These are phyloP conservation scores for Ceratonia siliqua DNA, from an alignment of 306 rosid genomes.

Conservation along the genomic window DNA sequence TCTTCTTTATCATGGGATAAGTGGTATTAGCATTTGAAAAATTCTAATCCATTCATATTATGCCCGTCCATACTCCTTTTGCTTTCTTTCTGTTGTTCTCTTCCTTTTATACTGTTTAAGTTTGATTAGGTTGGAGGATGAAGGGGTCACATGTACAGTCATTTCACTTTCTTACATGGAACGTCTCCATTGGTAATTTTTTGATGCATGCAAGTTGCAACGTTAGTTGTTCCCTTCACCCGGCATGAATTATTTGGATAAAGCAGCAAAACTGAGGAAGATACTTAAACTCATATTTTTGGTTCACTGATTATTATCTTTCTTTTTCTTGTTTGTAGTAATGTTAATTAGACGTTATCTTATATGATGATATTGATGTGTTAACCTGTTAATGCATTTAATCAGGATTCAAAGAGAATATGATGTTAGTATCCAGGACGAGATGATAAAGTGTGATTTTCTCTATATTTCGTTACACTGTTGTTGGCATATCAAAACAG, in stretches of 20 bases:
- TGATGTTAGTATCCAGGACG: conserved; percentile 4
- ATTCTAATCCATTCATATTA: background rate
- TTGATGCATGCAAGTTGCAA: conserved; percentile 22
- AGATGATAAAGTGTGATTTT: conserved; percentile 6
- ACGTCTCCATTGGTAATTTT: background rate
- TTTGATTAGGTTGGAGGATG: background rate
- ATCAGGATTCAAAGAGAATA: background rate
- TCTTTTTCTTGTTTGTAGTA: background rate
- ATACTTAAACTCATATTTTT: background rate
- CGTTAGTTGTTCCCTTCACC: background rate
- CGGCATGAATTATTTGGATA: background rate
- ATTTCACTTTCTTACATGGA: background rate
- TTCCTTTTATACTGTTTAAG: background rate
- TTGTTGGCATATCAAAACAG: background rate
- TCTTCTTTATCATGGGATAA: conserved; percentile 27
- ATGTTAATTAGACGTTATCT: background rate
- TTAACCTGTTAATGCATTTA: background rate
- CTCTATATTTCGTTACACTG: conserved; percentile 12
- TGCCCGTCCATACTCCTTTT: background rate
- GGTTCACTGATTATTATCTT: background rate
- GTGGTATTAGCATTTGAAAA: conserved; percentile 38
- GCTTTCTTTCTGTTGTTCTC: background rate
- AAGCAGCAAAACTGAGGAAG: background rate
- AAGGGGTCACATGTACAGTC: background rate
- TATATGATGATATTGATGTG: background rate